Conservation (phyloP, 148 eudicot genomes). For the Rheum nobile region DNA sequence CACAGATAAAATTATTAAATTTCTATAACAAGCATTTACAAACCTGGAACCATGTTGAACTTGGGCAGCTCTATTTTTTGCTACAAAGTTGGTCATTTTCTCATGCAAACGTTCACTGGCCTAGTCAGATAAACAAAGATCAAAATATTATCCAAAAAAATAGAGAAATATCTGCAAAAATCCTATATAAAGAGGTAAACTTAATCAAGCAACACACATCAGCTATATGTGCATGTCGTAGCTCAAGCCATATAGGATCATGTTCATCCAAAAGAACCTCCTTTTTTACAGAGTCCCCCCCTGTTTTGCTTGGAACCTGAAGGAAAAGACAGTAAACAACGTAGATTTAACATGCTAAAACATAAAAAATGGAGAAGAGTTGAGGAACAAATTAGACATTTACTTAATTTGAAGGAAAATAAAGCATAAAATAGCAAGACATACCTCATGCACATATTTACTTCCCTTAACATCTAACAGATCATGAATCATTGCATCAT, state of each 20-base stretch:
- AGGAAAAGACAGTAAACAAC: neutral
- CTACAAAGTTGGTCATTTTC: conserved; percentile 75
- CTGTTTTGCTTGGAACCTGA: conserved; percentile 75
- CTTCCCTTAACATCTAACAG: conserved; percentile 75
- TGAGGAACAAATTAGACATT: neutral
- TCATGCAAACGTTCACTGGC: conserved; percentile 87
- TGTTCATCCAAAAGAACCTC: conserved; percentile 92
- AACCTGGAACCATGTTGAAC: too few species aligned
- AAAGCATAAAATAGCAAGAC: neutral
- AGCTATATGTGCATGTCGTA: conserved; percentile 89
- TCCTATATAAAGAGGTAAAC: too few species aligned
- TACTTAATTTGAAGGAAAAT: neutral
- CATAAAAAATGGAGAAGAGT: neutral
- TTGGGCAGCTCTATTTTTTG: conserved; percentile 89
- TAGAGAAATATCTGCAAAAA: too few species aligned
- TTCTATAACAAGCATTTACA: too few species aligned
- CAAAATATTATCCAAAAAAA: too few species aligned
- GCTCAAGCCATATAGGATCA: conserved; percentile 94
- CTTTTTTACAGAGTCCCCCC: conserved; percentile 70
- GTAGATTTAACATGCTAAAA: neutral
- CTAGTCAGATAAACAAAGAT: conserved; percentile 51
- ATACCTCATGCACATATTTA: conserved; percentile 87
- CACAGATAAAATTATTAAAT: too few species aligned
- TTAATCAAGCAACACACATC: conserved; percentile 46
- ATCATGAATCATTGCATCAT: conserved; percentile 97